A percentile compares a stretch with the other conserved stretches of the same genome.
Conservation (phyloP, 2,329 filamentous ascomycete genomes). For the Monosporascus sp. region DNA sequence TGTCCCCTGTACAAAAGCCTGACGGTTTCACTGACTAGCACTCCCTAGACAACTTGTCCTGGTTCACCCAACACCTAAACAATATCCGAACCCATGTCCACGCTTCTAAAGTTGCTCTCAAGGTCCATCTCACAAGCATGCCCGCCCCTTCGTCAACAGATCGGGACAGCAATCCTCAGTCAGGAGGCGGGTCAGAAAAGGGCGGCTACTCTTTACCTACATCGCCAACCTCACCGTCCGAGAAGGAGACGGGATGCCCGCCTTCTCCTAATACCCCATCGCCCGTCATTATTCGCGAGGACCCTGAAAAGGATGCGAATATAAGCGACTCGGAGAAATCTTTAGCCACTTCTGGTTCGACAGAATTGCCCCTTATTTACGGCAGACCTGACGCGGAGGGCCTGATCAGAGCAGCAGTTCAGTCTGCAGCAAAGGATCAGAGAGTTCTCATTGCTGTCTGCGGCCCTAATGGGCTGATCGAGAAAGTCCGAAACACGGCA, state of each 20-base stretch:
- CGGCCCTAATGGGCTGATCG: conserved; percentile 41
- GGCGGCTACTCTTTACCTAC: conserved; percentile 5
- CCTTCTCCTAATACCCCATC: conserved; percentile 9
- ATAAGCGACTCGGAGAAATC: conserved; percentile 3
- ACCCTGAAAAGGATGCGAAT: conserved; percentile 16
- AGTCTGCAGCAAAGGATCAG: conserved; percentile 26
- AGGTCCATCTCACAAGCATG: conserved; percentile 32
- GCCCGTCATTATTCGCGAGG: conserved; percentile 11
- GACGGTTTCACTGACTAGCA: conserved; percentile 2
- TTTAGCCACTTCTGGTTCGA: conserved; percentile 9
- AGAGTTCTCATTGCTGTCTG: conserved; percentile 43
- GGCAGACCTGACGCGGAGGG: conserved; percentile 38
- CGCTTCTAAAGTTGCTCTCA: conserved; percentile 32
- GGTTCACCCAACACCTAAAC: conserved; percentile 36
- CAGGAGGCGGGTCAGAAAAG: conserved; percentile 7
- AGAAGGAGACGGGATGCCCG: conserved; percentile 10
- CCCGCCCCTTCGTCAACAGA: conserved; percentile 1
- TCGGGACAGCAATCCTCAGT: conserved; percentile 3
- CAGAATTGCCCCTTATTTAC: conserved; percentile 25
- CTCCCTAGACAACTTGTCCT: conserved; percentile 28
- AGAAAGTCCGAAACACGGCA: conserved; percentile 38
- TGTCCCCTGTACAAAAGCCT: neutral
- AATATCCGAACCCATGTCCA: conserved; percentile 33
- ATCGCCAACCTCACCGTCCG: conserved; percentile 4
- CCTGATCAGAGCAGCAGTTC: conserved; percentile 34